phyloP scores from a whole-genome alignment of 2,329 filamentous ascomycete genomes.

The Thielaviopsis cerberus region DNA sequence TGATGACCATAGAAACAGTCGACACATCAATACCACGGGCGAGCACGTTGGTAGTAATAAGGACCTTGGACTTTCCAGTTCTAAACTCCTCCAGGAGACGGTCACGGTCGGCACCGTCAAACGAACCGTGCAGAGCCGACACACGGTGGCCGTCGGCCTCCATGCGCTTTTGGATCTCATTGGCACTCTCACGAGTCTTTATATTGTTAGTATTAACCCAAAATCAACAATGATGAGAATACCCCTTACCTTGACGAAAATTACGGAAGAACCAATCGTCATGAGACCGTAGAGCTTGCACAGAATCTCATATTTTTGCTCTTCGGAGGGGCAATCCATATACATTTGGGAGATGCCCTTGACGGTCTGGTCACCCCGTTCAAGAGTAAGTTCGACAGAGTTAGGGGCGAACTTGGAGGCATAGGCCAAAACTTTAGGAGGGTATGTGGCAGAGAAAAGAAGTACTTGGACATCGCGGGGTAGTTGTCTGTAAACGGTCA shows the following conservation, averaged over 20 bases:
- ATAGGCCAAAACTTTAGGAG: conserved; percentile 67
- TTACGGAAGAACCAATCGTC: conserved; percentile 92
- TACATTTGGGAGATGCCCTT: conserved; percentile 97
- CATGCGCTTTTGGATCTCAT: conserved; percentile 74
- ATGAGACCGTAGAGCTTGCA: conserved; percentile 90
- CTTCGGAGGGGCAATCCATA: conserved; percentile 70
- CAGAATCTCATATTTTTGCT: conserved; percentile 72
- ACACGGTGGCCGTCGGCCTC: conserved; percentile 77
- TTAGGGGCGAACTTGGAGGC: conserved; percentile 69
- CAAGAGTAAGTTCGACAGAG: conserved; percentile 71
- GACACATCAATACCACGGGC: conserved; percentile 85
- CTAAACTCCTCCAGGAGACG: conserved; percentile 73
- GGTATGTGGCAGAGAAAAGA: conserved; percentile 89
- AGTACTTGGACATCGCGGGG: conserved; percentile 66
- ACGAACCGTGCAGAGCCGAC: conserved; percentile 70
- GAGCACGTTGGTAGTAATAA: conserved; percentile 94
- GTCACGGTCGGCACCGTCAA: conserved; percentile 71
- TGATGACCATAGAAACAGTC: conserved; percentile 93
- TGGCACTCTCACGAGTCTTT: conserved; percentile 73
- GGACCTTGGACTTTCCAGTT: conserved; percentile 71
- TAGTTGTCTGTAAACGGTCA: conserved; percentile 40
- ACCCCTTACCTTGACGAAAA: conserved; percentile 66
- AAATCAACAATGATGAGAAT: neutral
- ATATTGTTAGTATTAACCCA: conserved; percentile 1
- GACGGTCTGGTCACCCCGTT: conserved; percentile 82